phyloP scores from a whole-genome alignment of 2,329 filamentous ascomycete genomes.

The Coleophoma crateriformis region DNA sequence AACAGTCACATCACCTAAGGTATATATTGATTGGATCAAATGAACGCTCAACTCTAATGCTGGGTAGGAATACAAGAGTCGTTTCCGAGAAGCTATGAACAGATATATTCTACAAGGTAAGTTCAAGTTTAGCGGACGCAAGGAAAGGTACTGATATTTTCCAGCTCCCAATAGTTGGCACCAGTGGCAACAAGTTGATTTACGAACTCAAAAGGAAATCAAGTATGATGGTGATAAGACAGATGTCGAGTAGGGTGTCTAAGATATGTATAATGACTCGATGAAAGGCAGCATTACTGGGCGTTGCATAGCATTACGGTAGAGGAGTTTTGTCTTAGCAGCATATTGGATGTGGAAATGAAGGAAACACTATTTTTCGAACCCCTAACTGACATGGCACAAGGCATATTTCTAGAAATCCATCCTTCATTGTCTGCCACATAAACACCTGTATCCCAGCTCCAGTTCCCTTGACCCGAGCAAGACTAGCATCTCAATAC shows the following conservation, averaged over 20 bases:
- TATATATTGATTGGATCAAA: conserved; percentile 30
- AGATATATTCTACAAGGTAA: conserved; percentile 52
- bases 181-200: conserved; percentile 11
- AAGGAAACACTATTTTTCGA: no score
- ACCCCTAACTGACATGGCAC: no score
- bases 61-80: conserved; percentile 72
- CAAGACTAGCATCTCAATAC: no score
- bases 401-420: no score
- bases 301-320: no score
- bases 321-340: no score
- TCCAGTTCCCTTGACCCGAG: no score
- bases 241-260: neutral
- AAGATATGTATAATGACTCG: neutral
- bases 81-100: conserved; percentile 95
- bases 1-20: conserved; percentile 93
- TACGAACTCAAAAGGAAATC: neutral
- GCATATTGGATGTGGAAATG: no score
- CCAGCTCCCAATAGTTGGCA: conserved; percentile 18
- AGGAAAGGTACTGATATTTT: conserved; percentile 2
- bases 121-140: neutral
- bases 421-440: no score
- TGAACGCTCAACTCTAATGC: neutral
- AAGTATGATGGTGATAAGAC: neutral
- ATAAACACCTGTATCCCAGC: no score
- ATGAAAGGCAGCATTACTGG: neutral